phyloP scores from a whole-genome alignment of 1,139 yeast species.

The Debaryomyces subglobosus region DNA sequence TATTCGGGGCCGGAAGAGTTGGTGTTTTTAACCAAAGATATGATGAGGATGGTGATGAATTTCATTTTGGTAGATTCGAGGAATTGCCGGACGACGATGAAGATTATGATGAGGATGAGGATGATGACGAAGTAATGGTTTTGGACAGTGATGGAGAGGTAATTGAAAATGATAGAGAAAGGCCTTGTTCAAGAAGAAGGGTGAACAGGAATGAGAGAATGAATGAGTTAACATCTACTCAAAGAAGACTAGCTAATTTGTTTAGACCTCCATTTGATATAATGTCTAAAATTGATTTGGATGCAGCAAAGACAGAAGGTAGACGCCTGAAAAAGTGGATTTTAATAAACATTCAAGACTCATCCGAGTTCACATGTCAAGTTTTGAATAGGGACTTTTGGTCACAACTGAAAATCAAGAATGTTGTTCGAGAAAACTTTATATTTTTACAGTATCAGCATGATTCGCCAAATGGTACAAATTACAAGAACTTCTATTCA shows the following conservation, averaged over 20 bases:
- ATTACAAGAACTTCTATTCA: constrained; percentile 73
- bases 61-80: constrained; percentile 22
- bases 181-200: constrained; percentile 33
- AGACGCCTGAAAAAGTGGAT: constrained; percentile 75
- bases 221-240: constrained; percentile 57
- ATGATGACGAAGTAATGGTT: constrained; percentile 28
- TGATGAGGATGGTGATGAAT: constrained; percentile 33
- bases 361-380: constrained; percentile 84
- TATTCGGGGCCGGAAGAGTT: constrained; percentile 45
- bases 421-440: constrained; percentile 65
- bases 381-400: constrained; percentile 91
- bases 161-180: constrained; percentile 18
- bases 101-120: constrained; percentile 20
- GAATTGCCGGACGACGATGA: constrained; percentile 26
- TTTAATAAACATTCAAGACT: constrained; percentile 83
- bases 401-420: constrained; percentile 73
- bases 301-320: constrained; percentile 72
- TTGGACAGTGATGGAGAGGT: constrained; percentile 37
- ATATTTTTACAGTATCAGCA: constrained; percentile 79
- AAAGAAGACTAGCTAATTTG: constrained; percentile 71
- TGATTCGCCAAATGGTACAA: constrained; percentile 74
- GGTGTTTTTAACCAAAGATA: constrained; percentile 50
- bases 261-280: constrained; percentile 95
- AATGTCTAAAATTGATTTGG: constrained; percentile 67
- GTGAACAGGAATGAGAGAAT: constrained; percentile 29